These are phyloP conservation scores for Beta vulgaris DNA, from an alignment of 148 eudicot species.

Conservation along the genomic window DNA sequence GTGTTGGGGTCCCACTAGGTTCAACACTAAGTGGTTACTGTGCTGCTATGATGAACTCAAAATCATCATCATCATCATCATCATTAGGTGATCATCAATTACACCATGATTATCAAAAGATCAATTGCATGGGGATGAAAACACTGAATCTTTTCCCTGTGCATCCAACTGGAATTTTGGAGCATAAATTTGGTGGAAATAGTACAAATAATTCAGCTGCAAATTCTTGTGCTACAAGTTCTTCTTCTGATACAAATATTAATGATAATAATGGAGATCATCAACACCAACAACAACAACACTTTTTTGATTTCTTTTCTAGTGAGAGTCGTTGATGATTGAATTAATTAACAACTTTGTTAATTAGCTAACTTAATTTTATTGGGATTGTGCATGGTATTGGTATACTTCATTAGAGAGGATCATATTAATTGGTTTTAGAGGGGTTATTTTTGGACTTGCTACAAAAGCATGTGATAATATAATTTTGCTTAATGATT, in stretches of 20 bases:
- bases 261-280: not conserved
- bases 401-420: not conserved
- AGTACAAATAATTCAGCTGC: constrained; percentile 12
- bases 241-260: constrained; percentile 3
- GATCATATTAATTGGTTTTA: too few species aligned
- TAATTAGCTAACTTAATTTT: not conserved
- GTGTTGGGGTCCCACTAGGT: constrained; percentile 15
- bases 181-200: constrained; percentile 19
- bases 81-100: too few species aligned
- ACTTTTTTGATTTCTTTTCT: constrained; percentile 38
- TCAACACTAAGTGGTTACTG: constrained; percentile 19
- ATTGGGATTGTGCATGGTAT: not conserved
- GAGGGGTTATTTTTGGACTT: too few species aligned
- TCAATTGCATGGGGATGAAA: constrained; percentile 8
- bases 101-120: too few species aligned
- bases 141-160: constrained; percentile 54
- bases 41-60: constrained; percentile 18
- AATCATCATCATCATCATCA: not conserved
- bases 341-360: not conserved
- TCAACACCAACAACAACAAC: constrained; percentile 9
- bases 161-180: constrained; percentile 64
- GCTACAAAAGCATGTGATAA: too few species aligned
- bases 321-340: constrained; percentile 16
- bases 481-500: not conserved
- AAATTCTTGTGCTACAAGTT: constrained; percentile 12